These are phyloP conservation scores for Penicillium coffeae DNA, from an alignment of 495 filamentous ascomycete genomes.

Conservation along the genomic window DNA sequence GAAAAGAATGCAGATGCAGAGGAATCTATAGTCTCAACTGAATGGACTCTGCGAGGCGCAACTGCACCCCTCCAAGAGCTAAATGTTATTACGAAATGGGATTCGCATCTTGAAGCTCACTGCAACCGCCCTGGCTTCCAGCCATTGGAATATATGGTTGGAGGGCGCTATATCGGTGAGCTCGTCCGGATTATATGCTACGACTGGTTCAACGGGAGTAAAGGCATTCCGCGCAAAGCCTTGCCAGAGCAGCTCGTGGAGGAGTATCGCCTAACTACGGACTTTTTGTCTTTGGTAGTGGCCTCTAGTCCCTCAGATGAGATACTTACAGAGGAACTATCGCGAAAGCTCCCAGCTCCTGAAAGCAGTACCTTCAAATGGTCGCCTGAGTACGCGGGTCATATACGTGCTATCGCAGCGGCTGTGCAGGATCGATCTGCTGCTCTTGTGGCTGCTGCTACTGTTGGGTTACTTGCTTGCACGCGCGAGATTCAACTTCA, in stretches of 20 bases:
- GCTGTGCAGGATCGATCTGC: slow-evolving; percentile 61
- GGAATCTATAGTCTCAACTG: slow-evolving; percentile 68
- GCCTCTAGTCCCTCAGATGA: slow-evolving; percentile 36
- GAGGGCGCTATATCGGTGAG: slow-evolving; percentile 72
- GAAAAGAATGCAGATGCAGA: slow-evolving; percentile 34
- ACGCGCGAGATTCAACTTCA: slow-evolving; percentile 53
- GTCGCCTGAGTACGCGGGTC: slow-evolving; percentile 50
- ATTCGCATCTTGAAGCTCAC: slow-evolving; percentile 53
- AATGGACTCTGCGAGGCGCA: slow-evolving; percentile 71
- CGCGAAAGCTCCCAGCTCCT: slow-evolving; percentile 45
- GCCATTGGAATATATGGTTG: slow-evolving; percentile 77
- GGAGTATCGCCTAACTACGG: slow-evolving; percentile 58
- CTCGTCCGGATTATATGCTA: slow-evolving; percentile 61
- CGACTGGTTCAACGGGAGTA: slow-evolving; percentile 50
- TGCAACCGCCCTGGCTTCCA: slow-evolving; percentile 69
- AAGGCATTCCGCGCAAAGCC: slow-evolving; percentile 17
- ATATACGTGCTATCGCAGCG: slow-evolving; percentile 52
- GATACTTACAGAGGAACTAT: slow-evolving; percentile 40
- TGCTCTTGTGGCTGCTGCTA: slow-evolving; percentile 60
- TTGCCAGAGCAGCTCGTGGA: slow-evolving; percentile 48
- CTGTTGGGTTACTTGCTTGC: slow-evolving; percentile 58
- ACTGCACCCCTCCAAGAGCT: slow-evolving; percentile 55
- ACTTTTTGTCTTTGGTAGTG: slow-evolving; percentile 59
- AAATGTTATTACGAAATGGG: slow-evolving; percentile 61
- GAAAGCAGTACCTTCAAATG: slow-evolving; percentile 43